Evolutionary conservation across 2,329 filamentous ascomycete species (phyloP).

Genomic region (Fusarium mexicanum): DNA sequence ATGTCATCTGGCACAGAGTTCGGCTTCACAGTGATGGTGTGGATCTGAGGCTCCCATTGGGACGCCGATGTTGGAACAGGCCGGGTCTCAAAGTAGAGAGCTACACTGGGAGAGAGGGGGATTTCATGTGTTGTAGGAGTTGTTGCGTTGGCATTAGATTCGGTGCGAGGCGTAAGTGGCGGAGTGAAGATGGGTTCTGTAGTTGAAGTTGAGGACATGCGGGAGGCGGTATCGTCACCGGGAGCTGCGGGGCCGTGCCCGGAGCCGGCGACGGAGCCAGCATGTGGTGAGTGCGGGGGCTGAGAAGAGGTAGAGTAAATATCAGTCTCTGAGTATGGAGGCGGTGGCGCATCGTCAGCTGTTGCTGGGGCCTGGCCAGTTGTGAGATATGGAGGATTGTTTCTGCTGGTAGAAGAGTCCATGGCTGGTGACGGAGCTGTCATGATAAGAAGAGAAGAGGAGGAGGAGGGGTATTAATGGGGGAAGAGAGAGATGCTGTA

Average conservation of each 20-base stretch:
- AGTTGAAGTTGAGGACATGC: slow-evolving; percentile 53
- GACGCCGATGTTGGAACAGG: slow-evolving; percentile 46
- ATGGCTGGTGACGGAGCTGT: slow-evolving; percentile 27
- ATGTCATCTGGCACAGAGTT: slow-evolving; percentile 55
- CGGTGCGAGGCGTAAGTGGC: slow-evolving; percentile 57
- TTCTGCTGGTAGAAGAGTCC: slow-evolving; percentile 16
- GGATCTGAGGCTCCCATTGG: slow-evolving; percentile 41
- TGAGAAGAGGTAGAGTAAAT: slow-evolving; percentile 57
- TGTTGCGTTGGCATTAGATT: slow-evolving; percentile 20
- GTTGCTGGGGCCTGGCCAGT: slow-evolving; percentile 4
- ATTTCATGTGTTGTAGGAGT: slow-evolving; percentile 20
- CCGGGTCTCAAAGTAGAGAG: slow-evolving; percentile 58
- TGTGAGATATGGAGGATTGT: slow-evolving; percentile 10
- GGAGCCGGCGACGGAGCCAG: slow-evolving; percentile 36
- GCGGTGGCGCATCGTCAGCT: slow-evolving; percentile 57
- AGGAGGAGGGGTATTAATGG: not conserved
- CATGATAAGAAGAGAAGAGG: slow-evolving; percentile 20
- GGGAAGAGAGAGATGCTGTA: not conserved
- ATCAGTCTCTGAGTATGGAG: slow-evolving; percentile 68
- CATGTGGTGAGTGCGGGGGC: slow-evolving; percentile 38
- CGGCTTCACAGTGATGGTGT: slow-evolving; percentile 49
- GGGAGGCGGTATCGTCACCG: slow-evolving; percentile 51
- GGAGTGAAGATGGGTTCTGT: slow-evolving; percentile 62
- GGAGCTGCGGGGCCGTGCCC: slow-evolving; percentile 39
- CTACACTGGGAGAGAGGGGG: slow-evolving; percentile 38